These are phyloP conservation scores for Trichophyton benhamiae DNA, from an alignment of 2,329 filamentous ascomycete genomes.

Conservation along the genomic window DNA sequence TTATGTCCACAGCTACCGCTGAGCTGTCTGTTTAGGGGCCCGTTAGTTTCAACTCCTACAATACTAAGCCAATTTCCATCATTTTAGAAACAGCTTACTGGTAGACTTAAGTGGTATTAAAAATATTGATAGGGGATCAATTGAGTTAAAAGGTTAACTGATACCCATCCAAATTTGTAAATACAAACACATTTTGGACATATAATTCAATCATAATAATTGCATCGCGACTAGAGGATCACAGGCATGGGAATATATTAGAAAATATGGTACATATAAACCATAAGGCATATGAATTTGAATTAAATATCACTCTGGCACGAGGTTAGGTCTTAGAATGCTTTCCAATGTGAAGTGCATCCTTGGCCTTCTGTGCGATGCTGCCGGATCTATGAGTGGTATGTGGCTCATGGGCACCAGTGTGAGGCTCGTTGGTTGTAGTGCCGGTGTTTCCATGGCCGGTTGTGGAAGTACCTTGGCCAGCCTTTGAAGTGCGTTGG, in stretches of 20 bases:
- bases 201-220: not conserved
- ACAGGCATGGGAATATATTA: not conserved
- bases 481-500: slow-evolving; percentile 1
- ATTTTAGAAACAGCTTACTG: too few relatives aligned
- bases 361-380: slow-evolving; percentile 20
- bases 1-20: not conserved
- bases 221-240: not conserved
- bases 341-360: slow-evolving; percentile 24
- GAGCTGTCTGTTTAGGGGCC: not conserved
- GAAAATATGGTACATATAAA: not conserved
- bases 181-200: not conserved
- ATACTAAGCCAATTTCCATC: too few relatives aligned
- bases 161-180: not conserved
- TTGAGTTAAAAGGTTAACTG: not conserved
- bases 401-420: not conserved
- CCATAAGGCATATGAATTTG: not conserved
- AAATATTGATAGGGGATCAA: not conserved
- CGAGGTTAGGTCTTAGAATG: slow-evolving; percentile 3
- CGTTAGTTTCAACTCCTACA: too few relatives aligned
- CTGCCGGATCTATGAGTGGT: slow-evolving; percentile 7
- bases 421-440: not conserved
- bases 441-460: not conserved
- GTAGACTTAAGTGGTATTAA: too few relatives aligned
- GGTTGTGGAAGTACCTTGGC: not conserved
- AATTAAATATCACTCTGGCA: not conserved